A percentile compares a stretch with the other conserved stretches of the same genome.
phyloP scores from a whole-genome alignment of 305 asterid species.

The Fraxinus velutina region DNA sequence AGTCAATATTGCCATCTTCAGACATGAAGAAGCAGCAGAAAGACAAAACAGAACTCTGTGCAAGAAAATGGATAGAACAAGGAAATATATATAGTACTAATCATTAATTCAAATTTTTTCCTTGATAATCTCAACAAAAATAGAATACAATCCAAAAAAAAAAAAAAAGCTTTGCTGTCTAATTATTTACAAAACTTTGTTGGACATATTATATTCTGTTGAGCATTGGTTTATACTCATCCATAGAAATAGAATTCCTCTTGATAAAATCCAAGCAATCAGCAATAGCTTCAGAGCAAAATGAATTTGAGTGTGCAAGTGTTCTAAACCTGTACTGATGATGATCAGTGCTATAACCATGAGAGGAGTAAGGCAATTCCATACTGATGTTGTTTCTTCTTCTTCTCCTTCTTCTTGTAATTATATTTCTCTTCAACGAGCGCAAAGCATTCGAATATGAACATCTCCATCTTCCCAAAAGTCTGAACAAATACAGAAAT shows the following conservation, averaged over 20 bases:
- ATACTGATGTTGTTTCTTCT: neutral
- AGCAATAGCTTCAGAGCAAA: slow-evolving; percentile 60
- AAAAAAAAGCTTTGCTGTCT: neutral
- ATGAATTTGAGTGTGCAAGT: slow-evolving; percentile 49
- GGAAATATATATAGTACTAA: neutral
- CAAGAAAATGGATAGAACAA: neutral
- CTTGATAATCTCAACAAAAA: neutral
- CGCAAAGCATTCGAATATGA: slow-evolving; percentile 28
- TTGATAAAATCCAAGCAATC: slow-evolving; percentile 64
- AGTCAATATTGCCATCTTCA: neutral
- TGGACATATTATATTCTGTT: slow-evolving; percentile 2
- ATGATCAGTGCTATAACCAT: neutral
- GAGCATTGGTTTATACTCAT: slow-evolving; percentile 47
- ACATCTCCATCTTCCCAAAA: slow-evolving; percentile 34
- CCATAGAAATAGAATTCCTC: slow-evolving; percentile 49
- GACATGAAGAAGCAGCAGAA: slow-evolving; percentile 5
- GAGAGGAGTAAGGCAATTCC: neutral
- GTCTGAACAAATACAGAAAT: slow-evolving; percentile 25
- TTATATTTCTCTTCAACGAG: slow-evolving; percentile 23
- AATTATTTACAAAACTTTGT: slow-evolving; percentile 16
- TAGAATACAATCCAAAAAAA: neutral
- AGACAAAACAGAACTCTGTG: slow-evolving; percentile 31
- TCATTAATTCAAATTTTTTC: slow-evolving; percentile 3
- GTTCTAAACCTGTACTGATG: slow-evolving; percentile 25
- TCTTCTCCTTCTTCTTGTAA: neutral